A percentile compares a stretch with the other conserved stretches of the same genome.
These are phyloP conservation scores for Cladosporium colombiae DNA, from an alignment of 2,329 filamentous ascomycete species.

Conservation along the genomic window DNA sequence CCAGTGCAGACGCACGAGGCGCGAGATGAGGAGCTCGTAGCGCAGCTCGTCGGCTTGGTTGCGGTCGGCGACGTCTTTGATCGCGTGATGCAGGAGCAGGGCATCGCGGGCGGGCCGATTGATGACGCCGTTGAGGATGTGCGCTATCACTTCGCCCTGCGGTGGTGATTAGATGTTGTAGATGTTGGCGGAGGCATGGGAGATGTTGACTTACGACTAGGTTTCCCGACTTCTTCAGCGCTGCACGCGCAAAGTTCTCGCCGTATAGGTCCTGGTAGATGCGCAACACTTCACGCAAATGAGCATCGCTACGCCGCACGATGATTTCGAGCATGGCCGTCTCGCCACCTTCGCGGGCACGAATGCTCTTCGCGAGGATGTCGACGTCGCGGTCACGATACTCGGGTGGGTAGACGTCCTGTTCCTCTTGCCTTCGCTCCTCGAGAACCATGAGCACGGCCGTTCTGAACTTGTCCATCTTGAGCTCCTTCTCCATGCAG, in stretches of 20 bases:
- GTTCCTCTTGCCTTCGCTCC: slow-evolving; percentile 79
- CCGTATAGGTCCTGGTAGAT: slow-evolving; percentile 73
- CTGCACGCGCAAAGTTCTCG: slow-evolving; percentile 83
- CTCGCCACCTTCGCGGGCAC: slow-evolving; percentile 77
- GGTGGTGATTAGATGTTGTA: background rate
- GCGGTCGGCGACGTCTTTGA: slow-evolving; percentile 54
- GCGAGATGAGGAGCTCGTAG: slow-evolving; percentile 82
- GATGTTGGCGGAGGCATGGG: background rate
- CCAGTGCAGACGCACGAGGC: slow-evolving; percentile 90
- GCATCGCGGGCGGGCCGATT: slow-evolving; percentile 93
- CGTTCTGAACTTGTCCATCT: slow-evolving; percentile 93
- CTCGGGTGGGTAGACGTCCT: slow-evolving; percentile 62
- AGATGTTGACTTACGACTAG: slow-evolving; percentile 71
- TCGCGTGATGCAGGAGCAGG: slow-evolving; percentile 84
- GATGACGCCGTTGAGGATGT: slow-evolving; percentile 95
- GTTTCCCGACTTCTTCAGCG: slow-evolving; percentile 85
- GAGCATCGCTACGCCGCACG: slow-evolving; percentile 74
- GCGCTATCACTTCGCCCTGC: slow-evolving; percentile 89
- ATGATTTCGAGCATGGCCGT: slow-evolving; percentile 84
- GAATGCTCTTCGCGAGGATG: slow-evolving; percentile 68
- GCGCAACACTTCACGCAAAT: slow-evolving; percentile 76
- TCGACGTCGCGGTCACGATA: slow-evolving; percentile 65
- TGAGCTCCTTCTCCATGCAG: slow-evolving; percentile 91
- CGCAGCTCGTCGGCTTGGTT: slow-evolving; percentile 55
- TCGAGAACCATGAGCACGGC: slow-evolving; percentile 83